Evolutionary conservation across 805 yeast genomes (phyloP), one percentile per base, ranked within the genome.

Genomic region (Priceomyces carsonii): DNA sequence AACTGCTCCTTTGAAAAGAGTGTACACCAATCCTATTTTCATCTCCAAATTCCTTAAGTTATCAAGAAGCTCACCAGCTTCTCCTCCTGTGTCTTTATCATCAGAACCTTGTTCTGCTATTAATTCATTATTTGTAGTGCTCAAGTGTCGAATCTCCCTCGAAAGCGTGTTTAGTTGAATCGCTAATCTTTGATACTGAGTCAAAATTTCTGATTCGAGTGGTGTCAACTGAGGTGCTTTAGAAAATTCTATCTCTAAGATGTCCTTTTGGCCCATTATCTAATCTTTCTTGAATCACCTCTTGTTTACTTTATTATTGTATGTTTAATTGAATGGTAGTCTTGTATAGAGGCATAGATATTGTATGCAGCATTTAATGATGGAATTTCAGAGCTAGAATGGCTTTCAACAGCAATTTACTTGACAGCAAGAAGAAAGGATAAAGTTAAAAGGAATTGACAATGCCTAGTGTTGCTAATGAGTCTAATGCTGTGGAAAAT

Each of bases 1-100:
- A 3, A 83, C 86, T 3, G 88, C 82, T 4, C 85, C 82, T 44
- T 81, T 79, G 57, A 83, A 72, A 27, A 80, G 55, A 1, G 88
- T 82, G 33, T 79, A 79, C 3, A 83, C 82, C 34, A 82, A 57
- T 1, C 82, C 81, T 8, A 79, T 66, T 44, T 81, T 81, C 42
- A 76, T 67, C 47, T 83, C 90, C 33, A 83, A 67, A 16, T 67
- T 73, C 18, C 87, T 66, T 44, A 82, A 55, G 42, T 76, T 75
- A 22, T 73, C 77, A 18, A 63, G 43, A 26, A 70, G 45, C 15
- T 54, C 52, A 34, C 57, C 59, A 4, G 67, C 63, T 8, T 56
- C 31, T 28, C 57, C 42, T 14, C 36, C 36, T 22, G 29, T 35
- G 19, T 29, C 29, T 17, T 25, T 31, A n/a, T 33, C 26, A 29